phyloP scores from a whole-genome alignment of 345 rosid genomes.

The Reutealis trisperma region DNA sequence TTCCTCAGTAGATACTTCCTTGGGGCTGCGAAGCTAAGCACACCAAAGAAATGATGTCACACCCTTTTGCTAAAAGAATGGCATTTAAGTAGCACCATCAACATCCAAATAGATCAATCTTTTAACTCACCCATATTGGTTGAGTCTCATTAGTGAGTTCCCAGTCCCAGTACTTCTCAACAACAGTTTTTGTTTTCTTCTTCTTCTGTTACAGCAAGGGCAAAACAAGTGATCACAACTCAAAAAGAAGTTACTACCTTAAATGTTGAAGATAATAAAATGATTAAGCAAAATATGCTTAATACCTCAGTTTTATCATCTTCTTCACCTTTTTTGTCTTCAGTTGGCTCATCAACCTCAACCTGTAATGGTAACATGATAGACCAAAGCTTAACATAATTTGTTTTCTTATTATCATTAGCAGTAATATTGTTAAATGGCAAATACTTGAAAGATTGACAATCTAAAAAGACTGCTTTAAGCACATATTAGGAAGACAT shows the following conservation, averaged over 20 bases:
- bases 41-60: conserved; percentile 6
- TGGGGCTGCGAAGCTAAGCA: conserved; percentile 87
- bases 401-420: neutral
- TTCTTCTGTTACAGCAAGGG: conserved; percentile 53
- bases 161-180: conserved; percentile 99
- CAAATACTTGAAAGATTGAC: neutral
- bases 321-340: conserved; percentile 58
- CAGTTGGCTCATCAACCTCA: conserved; percentile 92
- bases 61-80: neutral
- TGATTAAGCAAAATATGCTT: neutral
- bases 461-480: neutral
- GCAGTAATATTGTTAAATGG: neutral
- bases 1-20: conserved; percentile 82
- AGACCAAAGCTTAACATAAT: neutral
- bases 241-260: conserved; percentile 8
- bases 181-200: conserved; percentile 91
- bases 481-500: neutral
- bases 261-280: conserved; percentile 8
- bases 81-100: neutral
- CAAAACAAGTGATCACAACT: neutral
- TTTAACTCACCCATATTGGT: conserved; percentile 82
- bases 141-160: conserved; percentile 93
- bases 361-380: conserved; percentile 44
- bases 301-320: conserved; percentile 63
- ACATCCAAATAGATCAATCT: conserved; percentile 4